phyloP scores from a whole-genome alignment of 1,284 basidiomycete genomes.

The Mixia osmundae region DNA sequence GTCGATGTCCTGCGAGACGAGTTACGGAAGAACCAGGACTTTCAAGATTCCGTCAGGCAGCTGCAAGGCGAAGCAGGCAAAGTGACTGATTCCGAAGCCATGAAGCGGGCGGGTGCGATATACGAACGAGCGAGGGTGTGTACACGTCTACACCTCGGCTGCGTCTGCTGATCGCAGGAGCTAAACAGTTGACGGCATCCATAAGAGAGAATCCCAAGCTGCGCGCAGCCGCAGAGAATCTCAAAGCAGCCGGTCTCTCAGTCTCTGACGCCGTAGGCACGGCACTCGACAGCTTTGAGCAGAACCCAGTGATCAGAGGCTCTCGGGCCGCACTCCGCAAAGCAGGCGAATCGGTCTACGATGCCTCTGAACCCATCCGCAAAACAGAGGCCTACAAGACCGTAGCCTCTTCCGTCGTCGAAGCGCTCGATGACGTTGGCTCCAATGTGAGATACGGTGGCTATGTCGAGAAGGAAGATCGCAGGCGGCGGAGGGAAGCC shows the following conservation, averaged over 20 bases:
- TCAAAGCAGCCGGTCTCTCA: slow-evolving; percentile 68
- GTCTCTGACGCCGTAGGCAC: slow-evolving; percentile 92
- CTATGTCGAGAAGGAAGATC: slow-evolving; percentile 73
- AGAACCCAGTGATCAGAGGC: slow-evolving; percentile 42
- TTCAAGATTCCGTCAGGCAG: slow-evolving; percentile 91
- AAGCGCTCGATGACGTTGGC: slow-evolving; percentile 81
- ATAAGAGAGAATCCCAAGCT: slow-evolving; percentile 91
- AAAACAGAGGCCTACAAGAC: slow-evolving; percentile 89
- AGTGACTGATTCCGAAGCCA: slow-evolving; percentile 85
- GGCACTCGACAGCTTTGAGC: no score
- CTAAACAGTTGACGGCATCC: slow-evolving; percentile 51
- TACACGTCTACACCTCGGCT: slow-evolving; percentile 11
- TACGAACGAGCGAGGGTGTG: slow-evolving; percentile 81
- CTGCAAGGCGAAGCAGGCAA: slow-evolving; percentile 93
- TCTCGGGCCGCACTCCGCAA: not conserved
- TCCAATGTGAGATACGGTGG: slow-evolving; percentile 67
- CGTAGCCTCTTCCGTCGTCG: slow-evolving; percentile 63
- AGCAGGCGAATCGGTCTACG: slow-evolving; percentile 34
- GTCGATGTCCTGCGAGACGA: slow-evolving; percentile 83
- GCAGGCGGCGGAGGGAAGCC: slow-evolving; percentile 45
- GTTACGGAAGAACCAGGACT: slow-evolving; percentile 72
- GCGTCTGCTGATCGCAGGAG: not conserved
- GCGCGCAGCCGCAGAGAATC: slow-evolving; percentile 69
- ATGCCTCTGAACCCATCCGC: slow-evolving; percentile 73
- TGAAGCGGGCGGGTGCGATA: slow-evolving; percentile 68